phyloP scores from a whole-genome alignment of 306 rosid species.

The Vachellia pachyceras region DNA sequence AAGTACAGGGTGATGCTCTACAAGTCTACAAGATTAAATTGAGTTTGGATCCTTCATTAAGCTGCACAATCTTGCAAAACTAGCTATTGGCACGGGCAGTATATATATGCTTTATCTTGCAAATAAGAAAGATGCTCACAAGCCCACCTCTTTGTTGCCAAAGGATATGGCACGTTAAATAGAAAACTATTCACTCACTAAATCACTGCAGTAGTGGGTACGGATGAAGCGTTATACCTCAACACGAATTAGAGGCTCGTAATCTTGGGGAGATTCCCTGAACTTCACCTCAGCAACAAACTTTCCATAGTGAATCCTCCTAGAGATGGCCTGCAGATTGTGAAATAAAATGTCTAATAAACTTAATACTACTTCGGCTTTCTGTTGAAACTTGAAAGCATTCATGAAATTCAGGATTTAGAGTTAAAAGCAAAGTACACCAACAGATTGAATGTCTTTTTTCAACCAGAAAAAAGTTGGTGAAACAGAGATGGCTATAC shows the following conservation, averaged over 20 bases:
- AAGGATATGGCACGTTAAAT: background rate
- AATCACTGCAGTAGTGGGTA: background rate
- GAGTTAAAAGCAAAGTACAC: background rate
- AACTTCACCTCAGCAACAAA: conserved; percentile 96
- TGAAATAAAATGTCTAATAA: background rate
- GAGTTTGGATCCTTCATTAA: background rate
- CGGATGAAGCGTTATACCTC: conserved; percentile 43
- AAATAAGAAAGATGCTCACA: background rate
- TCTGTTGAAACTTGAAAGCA: conserved; percentile 1
- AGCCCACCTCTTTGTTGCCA: conserved; percentile 1
- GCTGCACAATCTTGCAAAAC: background rate
- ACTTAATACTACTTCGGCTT: background rate
- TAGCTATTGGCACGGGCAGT: background rate
- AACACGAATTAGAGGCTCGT: conserved; percentile 78
- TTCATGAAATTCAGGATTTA: background rate
- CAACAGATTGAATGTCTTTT: background rate
- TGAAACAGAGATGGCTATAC: background rate
- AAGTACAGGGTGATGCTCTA: background rate
- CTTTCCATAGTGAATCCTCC: conserved; percentile 91
- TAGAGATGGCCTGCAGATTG: conserved; percentile 77
- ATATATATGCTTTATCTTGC: background rate
- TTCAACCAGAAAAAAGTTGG: background rate
- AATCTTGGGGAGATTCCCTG: conserved; percentile 75
- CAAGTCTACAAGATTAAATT: too few species aligned
- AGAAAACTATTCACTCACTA: background rate